Evolutionary conservation across 1,139 yeast species (phyloP), one percentile per base, ranked within the genome.

Genomic region (Hanseniaspora sp.): DNA sequence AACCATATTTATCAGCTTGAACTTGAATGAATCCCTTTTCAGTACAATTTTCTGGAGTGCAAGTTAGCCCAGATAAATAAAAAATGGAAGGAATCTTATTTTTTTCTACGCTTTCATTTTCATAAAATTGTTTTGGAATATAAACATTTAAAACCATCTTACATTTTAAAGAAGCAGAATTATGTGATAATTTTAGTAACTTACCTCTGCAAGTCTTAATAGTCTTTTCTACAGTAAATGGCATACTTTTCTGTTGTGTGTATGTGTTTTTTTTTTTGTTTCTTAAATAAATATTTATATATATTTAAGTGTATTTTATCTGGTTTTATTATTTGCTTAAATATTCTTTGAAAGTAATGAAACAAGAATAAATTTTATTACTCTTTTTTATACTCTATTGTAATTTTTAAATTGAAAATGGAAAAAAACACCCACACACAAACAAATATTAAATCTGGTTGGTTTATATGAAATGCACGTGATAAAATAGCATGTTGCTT

Each of bases 11-110:
- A 59, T 82, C 77, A 9, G 96, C 96, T 67, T 81, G 82, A 57
- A 82, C 79, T 63, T 84, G 92, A 72, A 94, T 78, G 62, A 81
- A 86, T 1, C 96, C 95, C 76, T 92, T 92, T 64, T 92, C 98
- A n/a, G 86, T 75, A 56, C 95, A 95, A 67, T 90, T 92, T 69
- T 86, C 81, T 45, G 96, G 96, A 1, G 95, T 83, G 67, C 97
- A 92, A 1, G 96, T 87, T 61, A 92, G 75, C 0, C 98, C 98
- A 3, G 96, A 84, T 35, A 92, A 76, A 66, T 83, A 92, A 59
- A 85, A 67, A 58, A 92, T 67, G 0, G 86, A 87, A 0, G 98
- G 97, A 18, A 83, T 69, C 51, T 67, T 66, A 3, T 58, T 58
- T 3, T 63, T 48, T 1, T 66, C 58, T 38, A 62, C 43, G 34